Conservation (phyloP, 176 grass and related monocot genomes). For the Saccharum spontaneum region DNA sequence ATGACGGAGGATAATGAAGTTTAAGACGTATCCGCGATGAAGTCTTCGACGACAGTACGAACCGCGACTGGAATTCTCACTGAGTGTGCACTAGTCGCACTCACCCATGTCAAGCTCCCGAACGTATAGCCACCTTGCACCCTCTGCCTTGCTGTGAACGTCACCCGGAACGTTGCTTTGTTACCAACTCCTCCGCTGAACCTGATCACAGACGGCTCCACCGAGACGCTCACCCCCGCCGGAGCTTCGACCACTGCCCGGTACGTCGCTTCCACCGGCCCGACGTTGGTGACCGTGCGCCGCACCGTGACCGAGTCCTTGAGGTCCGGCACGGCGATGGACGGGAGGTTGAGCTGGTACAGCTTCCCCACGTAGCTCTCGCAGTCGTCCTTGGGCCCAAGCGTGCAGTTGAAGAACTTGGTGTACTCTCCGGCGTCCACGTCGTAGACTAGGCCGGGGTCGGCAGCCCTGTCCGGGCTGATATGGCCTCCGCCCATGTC, state of each 20-base stretch:
- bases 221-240: neutral
- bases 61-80: conserved; percentile 36
- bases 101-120: conserved; percentile 46
- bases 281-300: too few relatives aligned
- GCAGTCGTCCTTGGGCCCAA: neutral
- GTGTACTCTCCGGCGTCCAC: neutral
- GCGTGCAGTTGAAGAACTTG: neutral
- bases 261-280: neutral
- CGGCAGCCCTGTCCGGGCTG: neutral
- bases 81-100: neutral
- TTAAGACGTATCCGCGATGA: conserved; percentile 19
- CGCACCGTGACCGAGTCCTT: too few relatives aligned
- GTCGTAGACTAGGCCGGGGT: conserved; percentile 34
- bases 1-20: too few relatives aligned
- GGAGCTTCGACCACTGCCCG: neutral
- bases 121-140: conserved; percentile 38
- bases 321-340: neutral
- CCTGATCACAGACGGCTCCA: neutral
- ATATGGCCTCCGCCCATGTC: conserved; percentile 27
- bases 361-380: neutral
- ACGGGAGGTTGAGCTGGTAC: conserved; percentile 21
- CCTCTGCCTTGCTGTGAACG: neutral
- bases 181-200: neutral
- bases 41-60: conserved; percentile 35
- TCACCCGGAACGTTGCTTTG: conserved; percentile 6